Conservation (phyloP, 2,329 filamentous ascomycete genomes). For the Cladobotryum protrusum region DNA sequence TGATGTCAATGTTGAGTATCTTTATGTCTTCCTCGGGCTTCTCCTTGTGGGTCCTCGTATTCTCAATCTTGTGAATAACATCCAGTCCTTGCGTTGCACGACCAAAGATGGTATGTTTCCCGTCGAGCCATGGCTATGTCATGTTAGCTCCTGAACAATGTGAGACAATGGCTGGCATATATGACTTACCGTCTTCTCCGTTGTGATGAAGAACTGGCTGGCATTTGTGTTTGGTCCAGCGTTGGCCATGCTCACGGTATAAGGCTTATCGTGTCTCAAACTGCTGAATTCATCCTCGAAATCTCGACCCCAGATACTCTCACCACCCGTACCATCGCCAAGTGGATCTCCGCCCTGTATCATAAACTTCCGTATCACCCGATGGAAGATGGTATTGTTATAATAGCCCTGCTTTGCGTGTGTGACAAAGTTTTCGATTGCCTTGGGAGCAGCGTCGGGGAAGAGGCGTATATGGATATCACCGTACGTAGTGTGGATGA, state of each 20-base stretch:
- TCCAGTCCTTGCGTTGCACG: conserved; percentile 85
- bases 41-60: conserved; percentile 77
- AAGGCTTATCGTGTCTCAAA: conserved; percentile 89
- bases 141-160: neutral
- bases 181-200: conserved; percentile 75
- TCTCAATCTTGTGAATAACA: conserved; percentile 94
- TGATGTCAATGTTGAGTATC: conserved; percentile 77
- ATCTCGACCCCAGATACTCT: conserved; percentile 87
- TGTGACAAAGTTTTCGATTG: conserved; percentile 95
- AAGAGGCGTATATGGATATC: conserved; percentile 93
- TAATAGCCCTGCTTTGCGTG: conserved; percentile 89
- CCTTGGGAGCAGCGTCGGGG: conserved; percentile 85
- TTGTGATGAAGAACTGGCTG: conserved; percentile 97
- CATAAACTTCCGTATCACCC: conserved; percentile 98
- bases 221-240: conserved; percentile 93
- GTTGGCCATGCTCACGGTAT: conserved; percentile 96
- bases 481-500: conserved; percentile 87
- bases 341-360: conserved; percentile 95
- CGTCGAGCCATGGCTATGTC: conserved; percentile 76
- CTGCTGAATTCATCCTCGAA: conserved; percentile 94
- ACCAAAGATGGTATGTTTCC: conserved; percentile 95
- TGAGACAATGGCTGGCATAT: neutral
- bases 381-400: conserved; percentile 95
- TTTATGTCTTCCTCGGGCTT: conserved; percentile 97
- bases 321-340: conserved; percentile 82